Percentiles rank a stretch among this genome's conserved stretches.
Evolutionary conservation across 1,139 yeast species (phyloP).

Genomic region (Zygotorulaspora mrakii): DNA sequence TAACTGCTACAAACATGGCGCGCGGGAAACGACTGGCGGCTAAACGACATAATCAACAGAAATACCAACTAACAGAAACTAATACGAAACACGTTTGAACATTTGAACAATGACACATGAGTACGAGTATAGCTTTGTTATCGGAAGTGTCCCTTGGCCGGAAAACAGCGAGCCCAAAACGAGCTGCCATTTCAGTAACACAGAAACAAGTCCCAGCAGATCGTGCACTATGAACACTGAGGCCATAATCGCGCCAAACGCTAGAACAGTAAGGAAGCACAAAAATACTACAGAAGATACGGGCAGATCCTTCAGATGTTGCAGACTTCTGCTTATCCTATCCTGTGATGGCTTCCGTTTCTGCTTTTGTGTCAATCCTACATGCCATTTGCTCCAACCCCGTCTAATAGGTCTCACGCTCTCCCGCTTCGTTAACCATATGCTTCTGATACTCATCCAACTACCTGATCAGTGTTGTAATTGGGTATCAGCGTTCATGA

Average conservation of each 20-base stretch:
- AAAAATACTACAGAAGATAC: neutral
- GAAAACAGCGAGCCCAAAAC: neutral
- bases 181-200: slow-evolving; percentile 3
- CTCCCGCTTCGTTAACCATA: neutral
- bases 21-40: neutral
- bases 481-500: neutral
- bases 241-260: neutral
- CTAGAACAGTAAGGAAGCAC: neutral
- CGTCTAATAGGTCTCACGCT: neutral
- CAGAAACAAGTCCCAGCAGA: neutral
- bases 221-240: neutral
- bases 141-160: neutral
- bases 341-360: neutral
- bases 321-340: neutral
- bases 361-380: neutral
- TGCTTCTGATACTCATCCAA: neutral
- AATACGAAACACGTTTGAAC: slow-evolving; percentile 2
- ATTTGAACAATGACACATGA: neutral
- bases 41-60: neutral
- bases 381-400: neutral
- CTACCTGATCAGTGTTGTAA: neutral
- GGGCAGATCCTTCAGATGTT: neutral
- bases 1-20: neutral
- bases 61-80: neutral
- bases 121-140: slow-evolving; percentile 1